Conservation (phyloP, 2,329 filamentous ascomycete genomes). For the Fusarium burgessii region DNA sequence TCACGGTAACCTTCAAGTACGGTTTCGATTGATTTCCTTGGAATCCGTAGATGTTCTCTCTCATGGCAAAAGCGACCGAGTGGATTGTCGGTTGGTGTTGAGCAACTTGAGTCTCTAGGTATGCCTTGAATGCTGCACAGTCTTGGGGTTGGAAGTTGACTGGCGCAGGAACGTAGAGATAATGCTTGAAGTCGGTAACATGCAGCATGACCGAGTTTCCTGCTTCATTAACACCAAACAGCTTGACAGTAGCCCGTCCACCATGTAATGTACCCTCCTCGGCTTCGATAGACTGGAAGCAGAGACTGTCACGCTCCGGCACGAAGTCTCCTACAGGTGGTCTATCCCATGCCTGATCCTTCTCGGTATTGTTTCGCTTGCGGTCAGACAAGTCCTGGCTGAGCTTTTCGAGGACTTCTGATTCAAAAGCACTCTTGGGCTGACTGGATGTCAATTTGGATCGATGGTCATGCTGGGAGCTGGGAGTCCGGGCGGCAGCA, state of each 20-base stretch:
- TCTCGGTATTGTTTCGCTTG: constrained; percentile 89
- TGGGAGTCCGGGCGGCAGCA: constrained; percentile 67
- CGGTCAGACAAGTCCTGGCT: constrained; percentile 90
- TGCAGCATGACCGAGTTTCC: constrained; percentile 96
- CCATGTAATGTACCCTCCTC: constrained; percentile 88
- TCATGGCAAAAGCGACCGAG: constrained; percentile 82
- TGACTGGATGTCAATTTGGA: constrained; percentile 77
- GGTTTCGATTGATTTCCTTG: constrained; percentile 93
- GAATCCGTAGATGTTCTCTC: constrained; percentile 93
- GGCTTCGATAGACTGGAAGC: constrained; percentile 94
- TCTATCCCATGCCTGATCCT: constrained; percentile 90
- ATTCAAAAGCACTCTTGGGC: constrained; percentile 91
- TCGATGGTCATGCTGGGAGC: constrained; percentile 71
- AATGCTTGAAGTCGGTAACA: constrained; percentile 95
- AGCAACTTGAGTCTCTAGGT: constrained; percentile 82
- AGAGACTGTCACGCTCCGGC: constrained; percentile 75
- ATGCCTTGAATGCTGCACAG: constrained; percentile 81
- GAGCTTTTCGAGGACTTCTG: constrained; percentile 93
- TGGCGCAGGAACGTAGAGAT: constrained; percentile 92
- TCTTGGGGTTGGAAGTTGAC: constrained; percentile 83
- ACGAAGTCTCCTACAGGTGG: constrained; percentile 65
- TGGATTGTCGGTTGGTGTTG: constrained; percentile 80
- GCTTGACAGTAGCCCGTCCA: constrained; percentile 81
- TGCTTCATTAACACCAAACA: constrained; percentile 87
- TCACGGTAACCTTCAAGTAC: constrained; percentile 93